phyloP scores from a whole-genome alignment of 1,284 basidiomycete genomes.

The Cutaneotrichosporon cyanovorans region DNA sequence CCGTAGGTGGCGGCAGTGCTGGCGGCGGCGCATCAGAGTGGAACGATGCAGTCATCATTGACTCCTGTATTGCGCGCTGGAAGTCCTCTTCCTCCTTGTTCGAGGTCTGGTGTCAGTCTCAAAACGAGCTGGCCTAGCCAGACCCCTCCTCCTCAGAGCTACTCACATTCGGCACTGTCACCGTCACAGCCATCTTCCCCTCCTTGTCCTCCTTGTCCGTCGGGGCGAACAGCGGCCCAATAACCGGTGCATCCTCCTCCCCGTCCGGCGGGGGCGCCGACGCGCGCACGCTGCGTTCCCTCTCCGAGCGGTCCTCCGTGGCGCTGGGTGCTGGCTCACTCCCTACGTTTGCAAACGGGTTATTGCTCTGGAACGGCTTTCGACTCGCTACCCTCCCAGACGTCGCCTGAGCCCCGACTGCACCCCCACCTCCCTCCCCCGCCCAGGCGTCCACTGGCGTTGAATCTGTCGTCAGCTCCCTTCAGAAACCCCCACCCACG shows the following conservation, averaged over 20 bases:
- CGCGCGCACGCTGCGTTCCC: slow-evolving; percentile 34
- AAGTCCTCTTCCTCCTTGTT: slow-evolving; percentile 38
- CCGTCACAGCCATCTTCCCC: slow-evolving; percentile 25
- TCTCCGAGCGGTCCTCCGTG: slow-evolving; percentile 6
- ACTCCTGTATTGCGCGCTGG: slow-evolving; percentile 38
- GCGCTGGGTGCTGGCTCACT: no score
- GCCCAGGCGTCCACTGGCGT: no score
- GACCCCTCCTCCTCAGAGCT: no score
- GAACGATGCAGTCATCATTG: slow-evolving; percentile 41
- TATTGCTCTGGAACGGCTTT: slow-evolving; percentile 7
- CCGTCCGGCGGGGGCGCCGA: slow-evolving; percentile 37
- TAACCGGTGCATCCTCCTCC: slow-evolving; percentile 2
- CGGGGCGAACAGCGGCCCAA: slow-evolving; percentile 30
- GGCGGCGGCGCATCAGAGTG: slow-evolving; percentile 23
- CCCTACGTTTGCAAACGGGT: slow-evolving; percentile 12
- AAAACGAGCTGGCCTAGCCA: no score
- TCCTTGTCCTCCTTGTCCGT: slow-evolving; percentile 31
- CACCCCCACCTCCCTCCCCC: no score
- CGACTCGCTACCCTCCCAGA: no score
- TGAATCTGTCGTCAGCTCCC: no score
- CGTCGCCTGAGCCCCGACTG: no score
- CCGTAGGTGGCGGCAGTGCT: slow-evolving; percentile 11
- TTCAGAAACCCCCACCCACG: no score
- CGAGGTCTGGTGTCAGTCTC: not conserved
- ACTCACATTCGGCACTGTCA: not conserved